Percentiles rank a stretch among this genome's conserved stretches.
These are phyloP conservation scores for Akanthomyces lecanii DNA, from an alignment of 2,329 filamentous ascomycete species.

Conservation along the genomic window DNA sequence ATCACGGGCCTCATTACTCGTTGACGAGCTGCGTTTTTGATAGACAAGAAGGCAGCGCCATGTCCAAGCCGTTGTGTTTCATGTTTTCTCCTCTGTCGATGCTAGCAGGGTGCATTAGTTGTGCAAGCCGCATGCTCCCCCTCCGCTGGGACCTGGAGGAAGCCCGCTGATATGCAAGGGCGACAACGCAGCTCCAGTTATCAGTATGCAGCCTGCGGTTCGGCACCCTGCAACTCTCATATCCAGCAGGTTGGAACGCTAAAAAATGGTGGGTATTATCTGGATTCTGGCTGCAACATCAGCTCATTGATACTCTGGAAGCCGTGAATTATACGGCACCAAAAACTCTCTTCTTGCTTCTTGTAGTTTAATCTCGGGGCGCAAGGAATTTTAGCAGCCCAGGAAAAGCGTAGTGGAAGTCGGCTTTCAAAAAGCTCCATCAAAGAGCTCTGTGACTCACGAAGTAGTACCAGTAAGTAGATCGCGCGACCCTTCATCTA, in stretches of 20 bases:
- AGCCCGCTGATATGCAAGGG: background rate
- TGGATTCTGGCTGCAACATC: background rate
- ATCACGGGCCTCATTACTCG: background rate
- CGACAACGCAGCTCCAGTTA: background rate
- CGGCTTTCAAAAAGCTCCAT: background rate
- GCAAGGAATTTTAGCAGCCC: background rate
- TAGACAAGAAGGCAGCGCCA: background rate
- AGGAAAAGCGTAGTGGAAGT: background rate
- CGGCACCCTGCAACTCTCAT: background rate
- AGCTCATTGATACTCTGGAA: background rate
- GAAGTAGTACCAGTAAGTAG: background rate
- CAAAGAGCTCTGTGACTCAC: background rate
- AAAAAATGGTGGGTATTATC: background rate
- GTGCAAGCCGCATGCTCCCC: background rate
- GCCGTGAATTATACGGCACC: background rate
- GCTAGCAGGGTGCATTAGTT: background rate
- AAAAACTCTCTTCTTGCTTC: background rate
- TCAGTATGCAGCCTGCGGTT: background rate
- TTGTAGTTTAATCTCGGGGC: background rate
- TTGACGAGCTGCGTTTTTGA: background rate
- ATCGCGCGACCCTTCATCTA: too few relatives aligned
- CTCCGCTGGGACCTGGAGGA: background rate
- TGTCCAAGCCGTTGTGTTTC: background rate
- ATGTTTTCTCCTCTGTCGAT: background rate
- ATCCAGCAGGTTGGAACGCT: background rate